Evolutionary conservation across 2,329 filamentous ascomycete species (phyloP), one percentile per base, ranked within the genome.

Genomic region (Tolypocladium cylindrosporum): DNA sequence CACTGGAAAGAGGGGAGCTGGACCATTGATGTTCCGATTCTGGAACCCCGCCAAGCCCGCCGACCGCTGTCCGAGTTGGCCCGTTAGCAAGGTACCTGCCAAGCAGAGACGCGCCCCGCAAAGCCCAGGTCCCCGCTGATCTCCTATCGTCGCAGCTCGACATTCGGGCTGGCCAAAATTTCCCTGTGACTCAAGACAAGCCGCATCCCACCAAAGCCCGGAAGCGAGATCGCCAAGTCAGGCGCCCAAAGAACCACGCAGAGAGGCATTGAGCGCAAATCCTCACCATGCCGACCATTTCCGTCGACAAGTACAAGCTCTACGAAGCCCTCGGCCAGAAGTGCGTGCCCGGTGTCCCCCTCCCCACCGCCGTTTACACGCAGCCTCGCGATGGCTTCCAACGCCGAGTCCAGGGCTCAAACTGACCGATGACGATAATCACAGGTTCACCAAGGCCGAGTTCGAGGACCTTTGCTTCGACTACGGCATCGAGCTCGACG

Each of bases 391-490:
- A 62, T 65, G 57, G 58, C 59, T 50, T 54, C 55, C 55, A 60
- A 45, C 42, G n/a, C 57, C 31, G 24, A 50, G 27, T 61, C 41
- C 34, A 11, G 21, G 50, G 27, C 36, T 13, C 66, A 67, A 57
- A 69, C 63, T 60, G 51, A 57, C 34, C 59, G 14, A 41, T 24
- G 58, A 31, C 55, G 55, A 53, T 45, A 41, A 13, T 45, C 48
- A 45, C 60, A 92, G 89, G 65, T 93, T 90, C 75, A 96, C 93
- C 57, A 94, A 90, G 63, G 85, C 96, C 68, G 90, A 96, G 70
- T 99, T 99, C 71, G 94, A 99, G 74, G 89, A 96, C 70, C 81
- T 99, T 66, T 97, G 94, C 76, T 99, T 99, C 82, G 93, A 99
- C 69, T 99, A 96, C 71, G 92, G 92, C 60, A 95, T 99, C 71